These are phyloP conservation scores for Posidonia australis DNA, from an alignment of 106 monocot species.

Conservation along the genomic window DNA sequence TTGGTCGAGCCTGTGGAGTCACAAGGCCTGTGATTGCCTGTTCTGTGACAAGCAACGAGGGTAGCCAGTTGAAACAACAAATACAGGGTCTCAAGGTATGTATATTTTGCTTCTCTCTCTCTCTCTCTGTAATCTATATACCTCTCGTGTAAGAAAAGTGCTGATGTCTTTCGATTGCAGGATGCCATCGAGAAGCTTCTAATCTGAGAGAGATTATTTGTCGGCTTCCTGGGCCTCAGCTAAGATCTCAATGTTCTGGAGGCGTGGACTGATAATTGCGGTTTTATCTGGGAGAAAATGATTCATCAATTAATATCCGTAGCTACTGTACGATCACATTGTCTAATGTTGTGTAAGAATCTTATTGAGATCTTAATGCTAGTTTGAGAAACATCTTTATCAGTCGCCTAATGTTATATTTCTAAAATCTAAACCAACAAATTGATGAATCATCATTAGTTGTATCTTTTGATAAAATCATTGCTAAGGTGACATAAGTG, in stretches of 20 bases:
- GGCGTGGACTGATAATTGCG: slow-evolving; percentile 35
- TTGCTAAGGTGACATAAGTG: too few species aligned
- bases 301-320: background rate
- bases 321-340: too few species aligned
- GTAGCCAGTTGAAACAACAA: slow-evolving; percentile 34
- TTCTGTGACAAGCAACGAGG: slow-evolving; percentile 40
- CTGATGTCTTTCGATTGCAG: slow-evolving; percentile 5
- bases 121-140: background rate
- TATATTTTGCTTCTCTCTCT: background rate
- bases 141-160: background rate
- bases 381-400: too few species aligned
- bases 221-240: slow-evolving; percentile 36
- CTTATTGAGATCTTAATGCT: too few species aligned
- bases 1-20: slow-evolving; percentile 37
- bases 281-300: background rate
- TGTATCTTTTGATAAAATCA: too few species aligned
- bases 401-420: too few species aligned
- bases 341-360: too few species aligned
- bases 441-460: too few species aligned
- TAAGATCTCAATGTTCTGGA: background rate
- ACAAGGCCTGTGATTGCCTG: slow-evolving; percentile 41
- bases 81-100: slow-evolving; percentile 35
- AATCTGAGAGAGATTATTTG: slow-evolving; percentile 17
- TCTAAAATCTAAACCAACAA: too few species aligned
- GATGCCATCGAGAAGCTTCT: slow-evolving; percentile 45